These are phyloP conservation scores for Phytophthora gonapodyides DNA, from an alignment of 352 stramenopile species.

Conservation along the genomic window DNA sequence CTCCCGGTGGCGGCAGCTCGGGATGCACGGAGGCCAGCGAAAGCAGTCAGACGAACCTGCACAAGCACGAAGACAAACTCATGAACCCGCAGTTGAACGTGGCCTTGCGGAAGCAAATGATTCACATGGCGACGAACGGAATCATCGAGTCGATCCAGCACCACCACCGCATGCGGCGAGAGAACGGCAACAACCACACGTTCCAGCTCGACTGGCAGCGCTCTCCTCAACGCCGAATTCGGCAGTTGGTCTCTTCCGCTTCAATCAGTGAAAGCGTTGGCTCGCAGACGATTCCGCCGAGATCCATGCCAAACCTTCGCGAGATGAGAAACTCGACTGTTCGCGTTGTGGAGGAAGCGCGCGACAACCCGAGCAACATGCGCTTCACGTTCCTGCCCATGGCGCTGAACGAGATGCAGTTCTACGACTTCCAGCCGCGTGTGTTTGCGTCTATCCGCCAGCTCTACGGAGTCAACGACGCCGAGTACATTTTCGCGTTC, in stretches of 20 bases:
- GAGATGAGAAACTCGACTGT: conserved; percentile 62
- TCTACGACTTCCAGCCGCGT: conserved; percentile 84
- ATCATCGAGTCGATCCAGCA: conserved; percentile 89
- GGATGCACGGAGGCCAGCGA: conserved; percentile 26
- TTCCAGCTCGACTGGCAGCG: conserved; percentile 83
- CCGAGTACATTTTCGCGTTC: conserved; percentile 82
- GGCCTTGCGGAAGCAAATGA: conserved; percentile 84
- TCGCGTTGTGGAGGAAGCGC: conserved; percentile 61
- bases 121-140: conserved; percentile 88
- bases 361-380: conserved; percentile 45
- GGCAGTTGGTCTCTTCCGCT: conserved; percentile 49
- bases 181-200: conserved; percentile 79
- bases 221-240: conserved; percentile 60
- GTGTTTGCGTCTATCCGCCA: conserved; percentile 81
- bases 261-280: conserved; percentile 39
- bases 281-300: conserved; percentile 37
- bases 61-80: conserved; percentile 43
- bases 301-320: conserved; percentile 33
- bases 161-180: conserved; percentile 68
- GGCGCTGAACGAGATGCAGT: conserved; percentile 85
- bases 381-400: conserved; percentile 71
- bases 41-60: conserved; percentile 10
- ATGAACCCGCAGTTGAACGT: conserved; percentile 89
- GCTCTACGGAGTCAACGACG: conserved; percentile 70
- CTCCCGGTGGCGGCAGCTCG: conserved; percentile 18